A percentile compares a stretch with the other conserved stretches of the same genome.
Evolutionary conservation across 345 rosid genomes (phyloP).

Genomic region (Pistacia vera): DNA sequence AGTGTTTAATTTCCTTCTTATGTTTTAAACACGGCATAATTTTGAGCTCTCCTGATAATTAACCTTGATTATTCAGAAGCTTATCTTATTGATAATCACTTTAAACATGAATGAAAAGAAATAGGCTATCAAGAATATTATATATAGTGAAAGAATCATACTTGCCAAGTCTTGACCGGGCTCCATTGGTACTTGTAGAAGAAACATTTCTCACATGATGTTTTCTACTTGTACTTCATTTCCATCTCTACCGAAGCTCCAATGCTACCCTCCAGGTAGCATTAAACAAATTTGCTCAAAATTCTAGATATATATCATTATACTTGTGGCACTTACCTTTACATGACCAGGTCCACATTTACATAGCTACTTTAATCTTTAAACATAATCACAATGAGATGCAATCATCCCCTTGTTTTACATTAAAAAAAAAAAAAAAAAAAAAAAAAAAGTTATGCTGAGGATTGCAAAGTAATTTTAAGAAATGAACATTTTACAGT

Average conservation of each 20-base stretch:
- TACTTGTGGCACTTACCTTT: constrained; percentile 22
- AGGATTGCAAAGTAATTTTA: not conserved
- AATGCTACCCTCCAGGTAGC: constrained; percentile 10
- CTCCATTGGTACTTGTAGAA: constrained; percentile 30
- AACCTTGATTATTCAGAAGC: too few relatives aligned
- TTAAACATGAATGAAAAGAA: too few relatives aligned
- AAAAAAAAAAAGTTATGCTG: not conserved
- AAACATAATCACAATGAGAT: constrained; percentile 18
- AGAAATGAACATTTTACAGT: constrained; percentile 14
- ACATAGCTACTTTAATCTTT: constrained; percentile 10
- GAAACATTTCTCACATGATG: constrained; percentile 4
- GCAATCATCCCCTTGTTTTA: constrained; percentile 35
- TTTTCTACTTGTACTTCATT: constrained; percentile 20
- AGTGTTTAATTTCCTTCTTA: too few relatives aligned
- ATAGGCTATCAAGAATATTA: too few relatives aligned
- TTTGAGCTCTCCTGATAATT: too few relatives aligned
- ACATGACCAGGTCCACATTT: constrained; percentile 38
- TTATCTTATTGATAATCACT: too few relatives aligned
- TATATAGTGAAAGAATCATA: not conserved
- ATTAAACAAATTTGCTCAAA: too few relatives aligned
- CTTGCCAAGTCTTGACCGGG: constrained; percentile 44
- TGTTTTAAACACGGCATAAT: too few relatives aligned
- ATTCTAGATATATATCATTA: too few relatives aligned
- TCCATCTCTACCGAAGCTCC: constrained; percentile 36
- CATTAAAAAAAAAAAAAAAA: not conserved